Percentiles rank a stretch among this genome's conserved stretches.
These are phyloP conservation scores for Rhodotorula mucilaginosa DNA, from an alignment of 1,284 basidiomycete species.

Conservation along the genomic window DNA sequence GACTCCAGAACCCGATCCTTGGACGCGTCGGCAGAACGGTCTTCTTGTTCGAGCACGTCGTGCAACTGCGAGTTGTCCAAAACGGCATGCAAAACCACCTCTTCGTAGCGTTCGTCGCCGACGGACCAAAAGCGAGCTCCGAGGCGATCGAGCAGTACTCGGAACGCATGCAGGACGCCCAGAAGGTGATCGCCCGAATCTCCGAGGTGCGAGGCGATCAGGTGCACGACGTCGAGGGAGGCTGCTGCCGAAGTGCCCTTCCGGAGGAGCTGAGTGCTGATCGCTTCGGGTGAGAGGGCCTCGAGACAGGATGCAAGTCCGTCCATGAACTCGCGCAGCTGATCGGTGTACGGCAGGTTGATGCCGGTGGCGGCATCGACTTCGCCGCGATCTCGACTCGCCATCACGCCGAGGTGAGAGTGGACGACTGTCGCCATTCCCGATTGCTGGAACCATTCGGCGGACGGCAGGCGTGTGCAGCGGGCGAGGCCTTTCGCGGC, in stretches of 20 bases:
- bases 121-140: constrained; percentile 29
- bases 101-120: constrained; percentile 37
- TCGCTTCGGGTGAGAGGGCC: constrained; percentile 25
- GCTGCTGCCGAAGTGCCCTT: not conserved
- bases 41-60: constrained; percentile 3
- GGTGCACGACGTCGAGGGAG: constrained; percentile 35
- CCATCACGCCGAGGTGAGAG: constrained; percentile 35
- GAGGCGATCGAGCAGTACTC: constrained; percentile 25
- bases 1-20: constrained; percentile 11
- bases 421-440: constrained; percentile 22
- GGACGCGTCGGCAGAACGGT: not conserved
- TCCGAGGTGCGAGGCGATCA: constrained; percentile 39
- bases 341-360: constrained; percentile 23
- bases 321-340: constrained; percentile 28
- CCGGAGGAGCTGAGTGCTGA: constrained; percentile 24
- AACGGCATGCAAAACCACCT: constrained; percentile 36
- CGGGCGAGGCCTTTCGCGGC: constrained; percentile 52
- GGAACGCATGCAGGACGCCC: constrained; percentile 35
- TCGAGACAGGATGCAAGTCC: constrained; percentile 25
- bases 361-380: constrained; percentile 17
- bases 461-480: not conserved
- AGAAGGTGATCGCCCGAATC: constrained; percentile 39
- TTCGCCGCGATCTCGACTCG: constrained; percentile 32
- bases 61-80: constrained; percentile 36
- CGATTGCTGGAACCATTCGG: constrained; percentile 8